These are phyloP conservation scores for Xylaria sp. DNA, from an alignment of 2,329 filamentous ascomycete genomes.

Conservation along the genomic window DNA sequence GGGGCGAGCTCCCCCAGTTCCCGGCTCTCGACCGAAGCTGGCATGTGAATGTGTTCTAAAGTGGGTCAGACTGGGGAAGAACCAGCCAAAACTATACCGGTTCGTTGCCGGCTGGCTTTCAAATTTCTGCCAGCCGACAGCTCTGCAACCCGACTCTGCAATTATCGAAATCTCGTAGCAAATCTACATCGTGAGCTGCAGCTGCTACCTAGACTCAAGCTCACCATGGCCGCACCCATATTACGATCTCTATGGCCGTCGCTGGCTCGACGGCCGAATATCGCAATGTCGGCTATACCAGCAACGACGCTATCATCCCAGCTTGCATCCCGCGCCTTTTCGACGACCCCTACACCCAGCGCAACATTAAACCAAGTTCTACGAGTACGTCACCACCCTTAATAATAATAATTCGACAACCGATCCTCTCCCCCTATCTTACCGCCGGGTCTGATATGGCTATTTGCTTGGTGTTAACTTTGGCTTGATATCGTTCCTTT, in stretches of 20 bases:
- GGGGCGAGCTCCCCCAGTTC: background rate
- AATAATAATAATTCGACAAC: no score
- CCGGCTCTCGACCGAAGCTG: background rate
- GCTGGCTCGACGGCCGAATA: constrained; percentile 48
- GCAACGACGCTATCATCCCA: constrained; percentile 38
- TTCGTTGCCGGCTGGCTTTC: constrained; percentile 20
- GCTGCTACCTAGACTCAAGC: constrained; percentile 6
- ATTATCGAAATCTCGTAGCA: constrained; percentile 15
- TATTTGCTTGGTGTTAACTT: background rate
- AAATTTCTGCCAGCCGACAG: background rate
- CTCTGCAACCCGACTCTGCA: constrained; percentile 10
- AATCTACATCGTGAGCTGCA: constrained; percentile 22
- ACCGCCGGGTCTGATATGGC: background rate
- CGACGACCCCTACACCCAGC: constrained; percentile 64
- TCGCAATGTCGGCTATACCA: constrained; percentile 43
- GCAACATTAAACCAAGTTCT: constrained; percentile 81
- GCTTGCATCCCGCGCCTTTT: constrained; percentile 59
- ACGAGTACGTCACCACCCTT: constrained; percentile 55
- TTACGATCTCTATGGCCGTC: constrained; percentile 48
- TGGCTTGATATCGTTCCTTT: background rate
- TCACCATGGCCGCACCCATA: constrained; percentile 48
- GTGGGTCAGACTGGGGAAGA: background rate
- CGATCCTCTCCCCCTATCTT: background rate
- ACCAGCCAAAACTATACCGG: background rate
- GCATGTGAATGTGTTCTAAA: constrained; percentile 27